Conservation (phyloP, 2,329 filamentous ascomycete species). For the Stagonosporopsis chrysanthemi region DNA sequence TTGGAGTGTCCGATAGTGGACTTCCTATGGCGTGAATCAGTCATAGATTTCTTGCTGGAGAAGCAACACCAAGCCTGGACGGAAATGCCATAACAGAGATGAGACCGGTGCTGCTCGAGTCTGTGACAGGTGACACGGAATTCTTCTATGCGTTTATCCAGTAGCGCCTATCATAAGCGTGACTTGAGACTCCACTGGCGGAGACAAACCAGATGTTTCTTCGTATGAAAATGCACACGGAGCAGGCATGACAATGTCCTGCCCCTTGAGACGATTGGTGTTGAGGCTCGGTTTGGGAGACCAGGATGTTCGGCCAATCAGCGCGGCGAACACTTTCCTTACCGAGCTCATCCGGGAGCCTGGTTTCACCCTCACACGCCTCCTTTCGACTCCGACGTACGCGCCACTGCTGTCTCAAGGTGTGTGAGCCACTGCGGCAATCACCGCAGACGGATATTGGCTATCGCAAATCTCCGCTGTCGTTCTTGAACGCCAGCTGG, state of each 20-base stretch:
- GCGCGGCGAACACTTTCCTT: not conserved
- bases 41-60: constrained; percentile 31
- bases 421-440: constrained; percentile 15
- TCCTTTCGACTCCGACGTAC: constrained; percentile 18
- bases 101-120: constrained; percentile 44
- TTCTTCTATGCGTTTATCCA: constrained; percentile 39
- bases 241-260: constrained; percentile 36
- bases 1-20: constrained; percentile 26
- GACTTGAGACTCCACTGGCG: constrained; percentile 31
- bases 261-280: constrained; percentile 51
- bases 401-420: constrained; percentile 18
- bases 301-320: constrained; percentile 24
- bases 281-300: constrained; percentile 38
- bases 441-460: not conserved
- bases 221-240: constrained; percentile 20
- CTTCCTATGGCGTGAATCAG: constrained; percentile 43
- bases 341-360: constrained; percentile 20
- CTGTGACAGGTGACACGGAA: constrained; percentile 42
- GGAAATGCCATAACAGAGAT: constrained; percentile 37
- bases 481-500: not conserved
- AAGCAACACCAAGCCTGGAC: constrained; percentile 40
- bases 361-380: constrained; percentile 28
- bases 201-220: constrained; percentile 37
- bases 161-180: constrained; percentile 30
- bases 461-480: constrained; percentile 16